Evolutionary conservation across 257 asterid genomes (phyloP).

Genomic region (Capsicum baccatum): DNA sequence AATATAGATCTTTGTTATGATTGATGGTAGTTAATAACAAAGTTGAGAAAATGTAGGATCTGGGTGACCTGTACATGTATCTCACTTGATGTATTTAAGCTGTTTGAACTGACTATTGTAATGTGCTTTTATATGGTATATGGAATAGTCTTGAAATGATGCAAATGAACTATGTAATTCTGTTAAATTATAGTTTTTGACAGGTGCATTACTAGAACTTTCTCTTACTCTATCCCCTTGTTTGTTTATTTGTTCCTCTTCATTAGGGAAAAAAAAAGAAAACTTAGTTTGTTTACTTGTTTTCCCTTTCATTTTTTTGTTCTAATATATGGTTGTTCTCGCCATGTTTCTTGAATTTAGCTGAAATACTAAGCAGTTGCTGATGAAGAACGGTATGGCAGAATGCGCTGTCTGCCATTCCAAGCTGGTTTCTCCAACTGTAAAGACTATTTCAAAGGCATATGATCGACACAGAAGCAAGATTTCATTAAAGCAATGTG

Average conservation of each 20-base stretch:
- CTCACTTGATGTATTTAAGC: neutral
- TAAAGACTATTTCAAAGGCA: conserved; percentile 68
- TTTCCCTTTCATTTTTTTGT: neutral
- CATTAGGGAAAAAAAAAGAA: too few relatives aligned
- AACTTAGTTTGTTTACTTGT: neutral
- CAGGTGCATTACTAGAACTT: neutral
- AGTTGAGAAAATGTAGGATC: conserved; percentile 9
- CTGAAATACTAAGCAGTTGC: conserved; percentile 25
- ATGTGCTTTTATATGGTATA: too few relatives aligned
- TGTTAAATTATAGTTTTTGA: too few relatives aligned
- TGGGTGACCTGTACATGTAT: neutral
- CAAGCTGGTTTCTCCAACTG: conserved; percentile 66
- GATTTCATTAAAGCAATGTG: conserved; percentile 72
- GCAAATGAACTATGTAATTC: too few relatives aligned
- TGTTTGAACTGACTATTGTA: too few relatives aligned
- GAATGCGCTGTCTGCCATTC: conserved; percentile 90
- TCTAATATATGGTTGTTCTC: neutral
- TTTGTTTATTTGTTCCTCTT: neutral
- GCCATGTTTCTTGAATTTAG: neutral
- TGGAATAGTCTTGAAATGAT: too few relatives aligned
- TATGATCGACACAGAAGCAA: conserved; percentile 71
- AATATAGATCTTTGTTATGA: neutral
- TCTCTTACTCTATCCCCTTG: neutral
- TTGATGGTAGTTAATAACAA: neutral
- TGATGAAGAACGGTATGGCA: conserved; percentile 71